These are phyloP conservation scores for Myotisia sp. DNA, from an alignment of 2,329 filamentous ascomycete species.

Conservation along the genomic window DNA sequence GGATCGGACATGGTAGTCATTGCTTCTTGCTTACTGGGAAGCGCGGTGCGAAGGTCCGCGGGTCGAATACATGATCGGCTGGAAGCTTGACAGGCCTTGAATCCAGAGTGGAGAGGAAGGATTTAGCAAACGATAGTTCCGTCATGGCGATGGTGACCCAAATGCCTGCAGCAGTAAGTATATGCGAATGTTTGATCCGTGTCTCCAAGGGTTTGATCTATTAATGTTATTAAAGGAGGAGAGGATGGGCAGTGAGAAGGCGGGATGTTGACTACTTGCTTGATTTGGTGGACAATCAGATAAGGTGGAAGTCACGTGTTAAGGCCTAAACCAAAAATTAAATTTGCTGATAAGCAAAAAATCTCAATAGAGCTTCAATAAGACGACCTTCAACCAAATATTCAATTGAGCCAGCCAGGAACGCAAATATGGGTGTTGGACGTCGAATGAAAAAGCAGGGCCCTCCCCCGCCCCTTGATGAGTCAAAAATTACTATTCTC, in stretches of 20 bases:
- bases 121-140: constrained; percentile 73
- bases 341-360: constrained; percentile 5
- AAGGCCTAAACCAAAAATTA: constrained; percentile 3
- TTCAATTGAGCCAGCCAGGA: neutral
- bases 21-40: constrained; percentile 49
- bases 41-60: constrained; percentile 59
- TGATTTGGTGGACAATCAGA: neutral
- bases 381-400: neutral
- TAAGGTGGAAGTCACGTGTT: constrained; percentile 2
- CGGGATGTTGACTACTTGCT: neutral
- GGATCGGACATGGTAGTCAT: no score
- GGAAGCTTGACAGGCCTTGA: constrained; percentile 64
- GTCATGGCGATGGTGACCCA: constrained; percentile 43
- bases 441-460: constrained; percentile 96
- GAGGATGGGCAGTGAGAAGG: no score
- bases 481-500: constrained; percentile 42
- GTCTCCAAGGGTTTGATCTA: no score
- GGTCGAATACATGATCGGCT: constrained; percentile 82
- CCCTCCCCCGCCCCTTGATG: constrained; percentile 65
- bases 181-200: neutral
- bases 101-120: constrained; percentile 69
- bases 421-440: constrained; percentile 63
- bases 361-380: neutral
- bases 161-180: neutral
- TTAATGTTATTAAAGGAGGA: no score